Percentiles rank a stretch among this genome's conserved stretches.
These are phyloP conservation scores for Lasiosphaeris hirsuta DNA, from an alignment of 495 filamentous ascomycete species.

Conservation along the genomic window DNA sequence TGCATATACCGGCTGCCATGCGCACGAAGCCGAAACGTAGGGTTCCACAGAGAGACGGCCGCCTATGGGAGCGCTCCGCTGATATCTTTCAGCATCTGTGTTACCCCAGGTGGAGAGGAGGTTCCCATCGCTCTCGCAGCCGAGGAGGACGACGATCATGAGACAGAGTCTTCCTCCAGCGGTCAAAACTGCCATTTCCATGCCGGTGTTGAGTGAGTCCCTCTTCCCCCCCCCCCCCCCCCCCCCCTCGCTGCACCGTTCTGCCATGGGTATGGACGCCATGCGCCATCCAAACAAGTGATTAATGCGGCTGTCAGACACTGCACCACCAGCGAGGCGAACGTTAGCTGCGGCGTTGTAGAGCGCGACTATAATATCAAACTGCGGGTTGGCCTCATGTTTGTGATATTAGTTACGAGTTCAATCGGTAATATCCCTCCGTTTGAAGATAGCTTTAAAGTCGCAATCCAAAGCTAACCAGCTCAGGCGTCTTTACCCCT, in stretches of 20 bases:
- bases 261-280: too few relatives aligned
- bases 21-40: slow-evolving; percentile 19
- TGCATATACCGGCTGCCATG: slow-evolving; percentile 23
- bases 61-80: neutral
- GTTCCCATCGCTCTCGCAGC: slow-evolving; percentile 22
- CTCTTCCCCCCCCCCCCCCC: too few relatives aligned
- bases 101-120: slow-evolving; percentile 41
- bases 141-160: slow-evolving; percentile 18
- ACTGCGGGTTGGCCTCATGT: slow-evolving; percentile 58
- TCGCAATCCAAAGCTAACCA: neutral
- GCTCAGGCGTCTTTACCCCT: slow-evolving; percentile 41
- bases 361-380: slow-evolving; percentile 57
- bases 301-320: slow-evolving; percentile 30
- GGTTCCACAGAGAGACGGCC: neutral
- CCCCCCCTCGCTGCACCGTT: too few relatives aligned
- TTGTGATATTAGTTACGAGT: slow-evolving; percentile 42
- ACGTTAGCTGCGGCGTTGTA: slow-evolving; percentile 37
- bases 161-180: slow-evolving; percentile 7
- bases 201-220: slow-evolving; percentile 58
- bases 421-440: slow-evolving; percentile 17
- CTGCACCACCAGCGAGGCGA: slow-evolving; percentile 38
- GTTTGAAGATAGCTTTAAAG: too few relatives aligned
- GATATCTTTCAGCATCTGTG: slow-evolving; percentile 34
- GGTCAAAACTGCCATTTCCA: slow-evolving; percentile 58
- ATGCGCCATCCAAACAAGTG: too few relatives aligned